Conservation (phyloP, 768 basidiomycete genomes). For the Termitomyces sp. region DNA sequence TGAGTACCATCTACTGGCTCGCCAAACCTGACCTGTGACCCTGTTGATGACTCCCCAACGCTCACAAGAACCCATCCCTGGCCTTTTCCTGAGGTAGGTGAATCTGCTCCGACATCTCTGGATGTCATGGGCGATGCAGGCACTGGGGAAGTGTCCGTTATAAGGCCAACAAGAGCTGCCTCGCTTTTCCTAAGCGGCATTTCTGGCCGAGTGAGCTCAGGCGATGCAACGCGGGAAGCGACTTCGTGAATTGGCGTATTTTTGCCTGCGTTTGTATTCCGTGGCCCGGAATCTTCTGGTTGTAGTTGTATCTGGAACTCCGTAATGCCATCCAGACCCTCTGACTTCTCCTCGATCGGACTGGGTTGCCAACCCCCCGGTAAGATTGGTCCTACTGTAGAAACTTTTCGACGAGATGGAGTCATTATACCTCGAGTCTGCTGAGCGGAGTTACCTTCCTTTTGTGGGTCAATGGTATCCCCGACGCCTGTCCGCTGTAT, state of each 20-base stretch:
- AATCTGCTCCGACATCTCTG: slow-evolving; percentile 1
- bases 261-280: slow-evolving; percentile 20
- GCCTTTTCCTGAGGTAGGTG: slow-evolving; percentile 28
- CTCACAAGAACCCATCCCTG: slow-evolving; percentile 69
- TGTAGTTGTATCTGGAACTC: background rate
- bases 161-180: slow-evolving; percentile 54
- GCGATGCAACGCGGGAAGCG: slow-evolving; percentile 47
- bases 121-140: slow-evolving; percentile 16
- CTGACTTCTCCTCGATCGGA: slow-evolving; percentile 48
- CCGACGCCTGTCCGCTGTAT: slow-evolving; percentile 57
- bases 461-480: slow-evolving; percentile 6
- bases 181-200: slow-evolving; percentile 57
- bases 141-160: slow-evolving; percentile 28
- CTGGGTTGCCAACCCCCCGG: slow-evolving; percentile 57
- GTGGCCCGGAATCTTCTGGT: slow-evolving; percentile 19
- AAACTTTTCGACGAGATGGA: slow-evolving; percentile 12
- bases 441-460: slow-evolving; percentile 6
- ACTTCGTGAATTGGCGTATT: slow-evolving; percentile 46
- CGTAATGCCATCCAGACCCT: slow-evolving; percentile 16
- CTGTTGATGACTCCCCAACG: slow-evolving; percentile 38
- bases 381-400: slow-evolving; percentile 34
- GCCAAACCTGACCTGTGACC: slow-evolving; percentile 6
- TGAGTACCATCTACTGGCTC: background rate
- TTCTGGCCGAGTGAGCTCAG: slow-evolving; percentile 46
- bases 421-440: background rate